phyloP scores from a whole-genome alignment of 495 filamentous ascomycete genomes.

The Daldinia vernicosa region DNA sequence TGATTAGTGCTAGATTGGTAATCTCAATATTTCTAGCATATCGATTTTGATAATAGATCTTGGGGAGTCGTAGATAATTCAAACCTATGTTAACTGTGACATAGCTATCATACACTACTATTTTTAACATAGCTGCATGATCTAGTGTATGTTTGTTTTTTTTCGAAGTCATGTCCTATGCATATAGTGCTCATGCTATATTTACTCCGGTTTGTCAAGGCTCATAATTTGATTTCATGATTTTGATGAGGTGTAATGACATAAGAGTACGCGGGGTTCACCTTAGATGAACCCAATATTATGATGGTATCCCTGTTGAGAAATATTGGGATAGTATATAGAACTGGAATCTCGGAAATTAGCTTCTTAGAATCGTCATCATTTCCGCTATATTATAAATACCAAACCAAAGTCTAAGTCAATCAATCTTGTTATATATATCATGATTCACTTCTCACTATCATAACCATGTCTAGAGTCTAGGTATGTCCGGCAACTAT shows the following conservation, averaged over 20 bases:
- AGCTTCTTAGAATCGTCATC: neutral
- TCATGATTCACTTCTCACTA: neutral
- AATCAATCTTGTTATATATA: neutral
- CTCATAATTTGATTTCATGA: neutral
- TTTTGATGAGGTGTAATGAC: constrained; percentile 2
- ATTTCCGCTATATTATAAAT: neutral
- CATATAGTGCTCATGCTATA: neutral
- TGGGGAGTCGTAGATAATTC: too few relatives aligned
- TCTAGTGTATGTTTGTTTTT: too few relatives aligned
- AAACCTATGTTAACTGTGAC: too few relatives aligned
- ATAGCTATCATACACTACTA: too few relatives aligned
- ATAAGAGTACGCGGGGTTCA: neutral
- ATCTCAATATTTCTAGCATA: too few relatives aligned
- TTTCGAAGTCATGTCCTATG: neutral
- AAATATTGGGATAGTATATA: neutral
- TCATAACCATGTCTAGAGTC: neutral
- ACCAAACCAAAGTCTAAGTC: neutral
- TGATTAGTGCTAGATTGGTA: too few relatives aligned
- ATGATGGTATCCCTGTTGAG: neutral
- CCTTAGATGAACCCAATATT: neutral
- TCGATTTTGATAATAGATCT: too few relatives aligned
- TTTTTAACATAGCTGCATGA: too few relatives aligned
- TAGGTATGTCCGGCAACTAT: neutral
- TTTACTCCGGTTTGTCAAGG: neutral
- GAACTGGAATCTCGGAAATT: neutral